phyloP scores from a whole-genome alignment of 768 basidiomycete species.

The Termitomyces sp. region DNA sequence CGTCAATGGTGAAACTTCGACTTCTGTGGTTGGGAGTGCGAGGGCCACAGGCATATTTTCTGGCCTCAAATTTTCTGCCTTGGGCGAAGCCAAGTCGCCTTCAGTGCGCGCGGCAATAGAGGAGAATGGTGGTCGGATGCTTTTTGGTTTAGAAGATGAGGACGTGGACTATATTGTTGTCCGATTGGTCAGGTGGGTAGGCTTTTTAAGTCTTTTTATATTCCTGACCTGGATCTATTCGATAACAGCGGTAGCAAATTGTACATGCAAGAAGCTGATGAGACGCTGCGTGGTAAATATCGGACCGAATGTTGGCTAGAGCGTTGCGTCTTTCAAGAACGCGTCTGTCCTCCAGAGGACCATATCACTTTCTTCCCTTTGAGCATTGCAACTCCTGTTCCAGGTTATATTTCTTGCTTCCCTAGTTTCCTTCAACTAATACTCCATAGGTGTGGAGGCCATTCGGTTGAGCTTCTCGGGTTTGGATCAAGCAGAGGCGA shows the following conservation, averaged over 20 bases:
- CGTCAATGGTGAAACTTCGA: constrained; percentile 19
- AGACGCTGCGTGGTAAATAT: constrained; percentile 44
- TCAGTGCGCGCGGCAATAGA: constrained; percentile 59
- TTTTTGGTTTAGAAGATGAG: constrained; percentile 38
- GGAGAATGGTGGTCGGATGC: constrained; percentile 49
- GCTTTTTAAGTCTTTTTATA: not conserved
- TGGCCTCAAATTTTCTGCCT: constrained; percentile 50
- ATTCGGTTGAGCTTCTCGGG: constrained; percentile 71
- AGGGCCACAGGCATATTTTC: constrained; percentile 38
- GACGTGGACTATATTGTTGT: constrained; percentile 66
- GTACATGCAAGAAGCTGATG: constrained; percentile 53
- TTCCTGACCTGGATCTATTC: constrained; percentile 4
- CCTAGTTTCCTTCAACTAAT: not conserved
- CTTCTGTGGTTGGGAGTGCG: constrained; percentile 1
- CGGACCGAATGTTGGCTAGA: constrained; percentile 96
- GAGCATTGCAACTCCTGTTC: constrained; percentile 48
- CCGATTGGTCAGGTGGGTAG: constrained; percentile 62
- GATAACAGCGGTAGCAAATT: constrained; percentile 61
- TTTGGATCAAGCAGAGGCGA: constrained; percentile 62
- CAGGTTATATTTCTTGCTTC: constrained; percentile 31
- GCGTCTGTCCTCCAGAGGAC: constrained; percentile 61
- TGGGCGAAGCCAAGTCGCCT: constrained; percentile 62
- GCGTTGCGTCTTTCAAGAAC: constrained; percentile 71
- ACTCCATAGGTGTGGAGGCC: constrained; percentile 43
- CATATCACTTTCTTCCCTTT: constrained; percentile 73